These are phyloP conservation scores for Tulasnella sp. DNA, from an alignment of 768 basidiomycete species.

Conservation along the genomic window DNA sequence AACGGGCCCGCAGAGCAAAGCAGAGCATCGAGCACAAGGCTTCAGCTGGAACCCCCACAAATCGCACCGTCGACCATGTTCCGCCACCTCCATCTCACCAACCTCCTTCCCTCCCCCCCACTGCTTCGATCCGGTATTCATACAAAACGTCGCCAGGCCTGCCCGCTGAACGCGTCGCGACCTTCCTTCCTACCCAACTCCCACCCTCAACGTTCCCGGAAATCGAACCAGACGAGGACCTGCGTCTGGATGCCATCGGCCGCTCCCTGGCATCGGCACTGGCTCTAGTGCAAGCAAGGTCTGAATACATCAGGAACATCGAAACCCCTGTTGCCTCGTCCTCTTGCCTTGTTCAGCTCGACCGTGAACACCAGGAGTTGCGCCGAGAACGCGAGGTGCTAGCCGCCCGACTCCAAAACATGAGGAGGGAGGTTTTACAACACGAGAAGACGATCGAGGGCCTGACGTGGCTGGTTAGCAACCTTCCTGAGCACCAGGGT, in stretches of 20 bases:
- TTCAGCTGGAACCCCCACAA: background rate
- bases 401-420: background rate
- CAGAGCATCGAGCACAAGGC: background rate
- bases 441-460: constrained; percentile 23
- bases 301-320: background rate
- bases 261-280: background rate
- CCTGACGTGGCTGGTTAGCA: constrained; percentile 15
- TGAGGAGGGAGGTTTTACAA: background rate
- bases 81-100: background rate
- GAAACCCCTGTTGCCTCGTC: background rate
- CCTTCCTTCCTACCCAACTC: background rate
- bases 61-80: background rate
- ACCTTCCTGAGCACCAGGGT: constrained; percentile 17
- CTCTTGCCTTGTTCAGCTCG: background rate
- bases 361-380: constrained; percentile 6
- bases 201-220: background rate
- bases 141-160: background rate
- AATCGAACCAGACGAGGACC: background rate
- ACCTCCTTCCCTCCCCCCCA: background rate
- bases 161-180: background rate
- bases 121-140: background rate
- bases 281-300: background rate
- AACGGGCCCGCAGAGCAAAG: background rate
- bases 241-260: background rate
- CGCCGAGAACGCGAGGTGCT: background rate